Conservation (phyloP, 805 yeast genomes). For the Kluyveromyces aestuarii region DNA sequence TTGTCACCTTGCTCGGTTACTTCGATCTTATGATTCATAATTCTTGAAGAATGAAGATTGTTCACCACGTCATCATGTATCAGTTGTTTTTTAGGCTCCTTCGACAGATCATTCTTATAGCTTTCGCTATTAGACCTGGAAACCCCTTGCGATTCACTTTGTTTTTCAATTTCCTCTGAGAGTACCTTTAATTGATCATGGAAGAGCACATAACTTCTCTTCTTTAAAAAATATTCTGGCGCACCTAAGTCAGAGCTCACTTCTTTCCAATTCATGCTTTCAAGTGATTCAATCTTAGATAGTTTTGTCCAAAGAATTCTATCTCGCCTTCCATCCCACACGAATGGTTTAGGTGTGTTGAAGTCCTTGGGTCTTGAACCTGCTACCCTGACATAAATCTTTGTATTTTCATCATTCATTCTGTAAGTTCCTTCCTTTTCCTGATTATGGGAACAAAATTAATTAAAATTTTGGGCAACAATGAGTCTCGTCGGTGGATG, state of each 20-base stretch:
- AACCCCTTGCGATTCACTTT: too few species aligned
- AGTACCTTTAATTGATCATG: slow-evolving; percentile 19
- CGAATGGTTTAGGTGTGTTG: slow-evolving; percentile 31
- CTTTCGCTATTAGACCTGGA: too few species aligned
- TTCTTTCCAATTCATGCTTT: slow-evolving; percentile 23
- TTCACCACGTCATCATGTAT: slow-evolving; percentile 9
- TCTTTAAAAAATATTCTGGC: slow-evolving; percentile 21
- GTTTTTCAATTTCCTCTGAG: slow-evolving; percentile 16
- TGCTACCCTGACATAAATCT: slow-evolving; percentile 37
- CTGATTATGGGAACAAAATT: not conserved
- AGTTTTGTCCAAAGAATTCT: slow-evolving; percentile 23
- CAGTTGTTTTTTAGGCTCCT: not conserved
- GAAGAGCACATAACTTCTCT: slow-evolving; percentile 23
- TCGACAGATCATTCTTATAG: not conserved
- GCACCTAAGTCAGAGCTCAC: slow-evolving; percentile 31
- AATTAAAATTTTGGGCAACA: too few species aligned
- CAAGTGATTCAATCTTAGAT: slow-evolving; percentile 14
- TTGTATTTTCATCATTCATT: slow-evolving; percentile 25
- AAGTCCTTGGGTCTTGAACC: slow-evolving; percentile 34
- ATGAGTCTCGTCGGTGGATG: too few species aligned
- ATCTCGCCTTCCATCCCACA: slow-evolving; percentile 27
- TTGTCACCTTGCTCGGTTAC: slow-evolving; percentile 3
- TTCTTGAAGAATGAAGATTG: slow-evolving; percentile 21
- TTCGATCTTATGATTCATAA: slow-evolving; percentile 11
- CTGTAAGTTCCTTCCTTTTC: not conserved